Conservation (phyloP, 169 alveolate genomes). For the Cyclospora cayetanensis region DNA sequence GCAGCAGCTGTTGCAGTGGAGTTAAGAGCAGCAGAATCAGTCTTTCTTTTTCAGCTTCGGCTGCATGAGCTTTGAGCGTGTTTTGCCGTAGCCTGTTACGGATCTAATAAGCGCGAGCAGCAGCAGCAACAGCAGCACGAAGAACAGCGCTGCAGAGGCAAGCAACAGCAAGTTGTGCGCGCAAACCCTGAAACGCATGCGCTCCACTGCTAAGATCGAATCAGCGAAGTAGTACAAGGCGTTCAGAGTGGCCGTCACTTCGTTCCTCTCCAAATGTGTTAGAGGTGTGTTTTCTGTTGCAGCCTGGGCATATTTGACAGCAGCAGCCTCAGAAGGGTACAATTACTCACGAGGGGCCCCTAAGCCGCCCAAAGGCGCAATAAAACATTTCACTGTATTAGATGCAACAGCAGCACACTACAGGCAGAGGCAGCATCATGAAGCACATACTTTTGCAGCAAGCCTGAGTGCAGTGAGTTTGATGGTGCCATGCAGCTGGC, state of each 20-base stretch:
- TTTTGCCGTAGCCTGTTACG: neutral
- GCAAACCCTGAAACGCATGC: conserved; percentile 20
- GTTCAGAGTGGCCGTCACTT: conserved; percentile 86
- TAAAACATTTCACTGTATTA: neutral
- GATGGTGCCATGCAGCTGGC: conserved; percentile 92
- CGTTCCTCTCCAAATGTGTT: conserved; percentile 84
- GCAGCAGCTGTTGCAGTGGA: neutral
- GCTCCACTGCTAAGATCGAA: conserved; percentile 78
- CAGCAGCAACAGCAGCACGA: neutral
- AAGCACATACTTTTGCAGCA: conserved; percentile 80
- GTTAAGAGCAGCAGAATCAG: neutral
- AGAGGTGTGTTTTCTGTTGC: conserved; percentile 1
- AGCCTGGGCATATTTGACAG: neutral
- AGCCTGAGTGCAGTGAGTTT: conserved; percentile 91
- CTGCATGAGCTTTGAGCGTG: neutral
- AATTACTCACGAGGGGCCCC: neutral
- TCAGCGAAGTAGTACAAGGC: conserved; percentile 85
- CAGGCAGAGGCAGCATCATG: conserved; percentile 25
- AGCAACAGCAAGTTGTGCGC: conserved; percentile 18
- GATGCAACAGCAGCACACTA: neutral
- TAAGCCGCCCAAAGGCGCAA: neutral
- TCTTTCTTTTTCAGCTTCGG: neutral
- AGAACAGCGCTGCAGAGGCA: neutral
- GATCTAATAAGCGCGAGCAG: neutral
- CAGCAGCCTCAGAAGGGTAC: neutral